These are phyloP conservation scores for Alternaria novae-zelandiae DNA, from an alignment of 2,329 filamentous ascomycete genomes.

Conservation along the genomic window DNA sequence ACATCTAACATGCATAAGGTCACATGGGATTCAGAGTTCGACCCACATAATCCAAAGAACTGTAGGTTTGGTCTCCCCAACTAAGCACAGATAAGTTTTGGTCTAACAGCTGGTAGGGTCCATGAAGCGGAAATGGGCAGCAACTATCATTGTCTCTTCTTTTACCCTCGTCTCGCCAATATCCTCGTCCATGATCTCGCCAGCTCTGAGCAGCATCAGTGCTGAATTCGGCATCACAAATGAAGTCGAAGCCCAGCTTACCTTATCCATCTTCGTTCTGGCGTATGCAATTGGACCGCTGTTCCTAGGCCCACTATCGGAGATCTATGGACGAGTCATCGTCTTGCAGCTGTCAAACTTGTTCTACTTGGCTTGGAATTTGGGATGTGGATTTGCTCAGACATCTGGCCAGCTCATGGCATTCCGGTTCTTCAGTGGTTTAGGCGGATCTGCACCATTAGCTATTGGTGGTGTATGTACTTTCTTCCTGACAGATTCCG, in stretches of 20 bases:
- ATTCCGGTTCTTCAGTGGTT: slow-evolving; percentile 47
- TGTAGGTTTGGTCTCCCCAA: slow-evolving; percentile 1
- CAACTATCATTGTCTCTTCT: slow-evolving; percentile 53
- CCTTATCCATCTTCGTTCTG: slow-evolving; percentile 50
- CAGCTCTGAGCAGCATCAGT: slow-evolving; percentile 41
- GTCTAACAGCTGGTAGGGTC: slow-evolving; percentile 7
- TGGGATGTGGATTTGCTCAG: slow-evolving; percentile 50
- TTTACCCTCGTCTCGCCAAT: slow-evolving; percentile 51
- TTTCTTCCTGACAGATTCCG: background rate
- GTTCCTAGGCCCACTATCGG: slow-evolving; percentile 46
- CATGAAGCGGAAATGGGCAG: slow-evolving; percentile 53
- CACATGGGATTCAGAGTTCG: slow-evolving; percentile 55
- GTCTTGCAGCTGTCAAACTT: slow-evolving; percentile 48
- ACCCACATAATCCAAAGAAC: slow-evolving; percentile 52
- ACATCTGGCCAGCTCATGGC: slow-evolving; percentile 42
- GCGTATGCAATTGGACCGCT: slow-evolving; percentile 50
- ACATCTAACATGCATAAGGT: slow-evolving; percentile 36
- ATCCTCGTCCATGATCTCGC: slow-evolving; percentile 50
- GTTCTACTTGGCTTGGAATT: slow-evolving; percentile 50
- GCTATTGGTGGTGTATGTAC: slow-evolving; percentile 45
- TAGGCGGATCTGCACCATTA: slow-evolving; percentile 48
- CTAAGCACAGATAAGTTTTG: background rate
- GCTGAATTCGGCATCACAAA: slow-evolving; percentile 44
- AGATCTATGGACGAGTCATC: slow-evolving; percentile 47
- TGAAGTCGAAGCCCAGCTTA: slow-evolving; percentile 40